phyloP scores from a whole-genome alignment of 2,329 filamentous ascomycete genomes.

The Setomelanomma holmii region DNA sequence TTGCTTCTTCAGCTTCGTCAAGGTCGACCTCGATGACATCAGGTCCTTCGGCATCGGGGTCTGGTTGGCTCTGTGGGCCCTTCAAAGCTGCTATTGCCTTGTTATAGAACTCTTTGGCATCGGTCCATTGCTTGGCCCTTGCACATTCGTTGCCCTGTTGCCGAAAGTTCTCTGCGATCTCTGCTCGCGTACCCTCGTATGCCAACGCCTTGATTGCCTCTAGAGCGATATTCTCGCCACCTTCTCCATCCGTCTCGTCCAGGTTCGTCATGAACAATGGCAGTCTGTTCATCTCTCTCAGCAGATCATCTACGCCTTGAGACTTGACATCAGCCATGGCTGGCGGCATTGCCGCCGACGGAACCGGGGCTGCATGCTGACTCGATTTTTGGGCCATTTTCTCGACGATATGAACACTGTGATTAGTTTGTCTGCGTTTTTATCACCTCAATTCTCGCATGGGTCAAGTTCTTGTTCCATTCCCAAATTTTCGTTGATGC shows the following conservation, averaged over 20 bases:
- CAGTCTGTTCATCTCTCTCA: conserved; percentile 70
- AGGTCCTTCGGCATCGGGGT: conserved; percentile 48
- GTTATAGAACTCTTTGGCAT: conserved; percentile 90
- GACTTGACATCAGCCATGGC: conserved; percentile 64
- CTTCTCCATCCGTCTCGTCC: conserved; percentile 65
- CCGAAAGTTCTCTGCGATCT: conserved; percentile 85
- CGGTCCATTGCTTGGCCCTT: conserved; percentile 72
- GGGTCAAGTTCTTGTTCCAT: too few relatives aligned
- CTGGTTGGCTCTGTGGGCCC: conserved; percentile 59
- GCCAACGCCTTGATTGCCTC: conserved; percentile 89
- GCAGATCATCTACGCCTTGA: conserved; percentile 65
- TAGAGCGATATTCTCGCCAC: conserved; percentile 79
- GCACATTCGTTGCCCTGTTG: conserved; percentile 93
- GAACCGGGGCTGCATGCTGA: conserved; percentile 21
- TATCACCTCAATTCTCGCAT: too few relatives aligned
- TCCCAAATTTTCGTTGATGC: conserved; percentile 23
- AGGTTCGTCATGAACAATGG: conserved; percentile 97
- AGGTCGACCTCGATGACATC: conserved; percentile 57
- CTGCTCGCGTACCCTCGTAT: conserved; percentile 88
- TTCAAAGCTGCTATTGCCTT: conserved; percentile 81
- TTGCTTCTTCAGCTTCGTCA: conserved; percentile 66
- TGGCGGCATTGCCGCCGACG: conserved; percentile 61
- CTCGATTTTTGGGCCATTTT: conserved; percentile 1
- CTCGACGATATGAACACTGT: background rate
- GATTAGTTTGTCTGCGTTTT: too few relatives aligned